A percentile compares a stretch with the other conserved stretches of the same genome.
These are phyloP conservation scores for Penicillium sp. DNA, from an alignment of 2,329 filamentous ascomycete species.

Conservation along the genomic window DNA sequence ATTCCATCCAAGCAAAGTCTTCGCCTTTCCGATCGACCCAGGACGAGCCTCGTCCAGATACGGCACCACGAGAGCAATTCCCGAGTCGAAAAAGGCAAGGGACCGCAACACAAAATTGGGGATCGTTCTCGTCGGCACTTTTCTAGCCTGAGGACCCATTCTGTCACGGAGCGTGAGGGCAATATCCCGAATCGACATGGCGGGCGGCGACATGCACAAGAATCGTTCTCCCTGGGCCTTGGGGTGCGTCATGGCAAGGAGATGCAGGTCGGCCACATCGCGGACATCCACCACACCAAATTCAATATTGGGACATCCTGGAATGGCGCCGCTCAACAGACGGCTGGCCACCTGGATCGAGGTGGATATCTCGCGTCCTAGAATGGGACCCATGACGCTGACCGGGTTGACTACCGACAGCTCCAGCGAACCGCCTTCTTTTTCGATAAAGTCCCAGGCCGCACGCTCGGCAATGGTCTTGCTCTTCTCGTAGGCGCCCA, in stretches of 20 bases:
- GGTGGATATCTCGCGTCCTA: constrained; percentile 1
- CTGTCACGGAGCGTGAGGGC: constrained; percentile 2
- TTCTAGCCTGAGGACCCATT: constrained; percentile 3
- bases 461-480: constrained; percentile 7
- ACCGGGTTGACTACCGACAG: constrained; percentile 5
- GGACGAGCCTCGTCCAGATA: constrained; percentile 1
- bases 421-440: constrained; percentile 5
- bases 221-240: constrained; percentile 6
- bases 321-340: constrained; percentile 2
- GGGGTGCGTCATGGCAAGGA: constrained; percentile 5
- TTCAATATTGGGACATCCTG: constrained; percentile 4
- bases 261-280: constrained; percentile 8
- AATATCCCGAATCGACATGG: constrained; percentile 2
- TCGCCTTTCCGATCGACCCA: constrained; percentile 7
- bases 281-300: constrained; percentile 8
- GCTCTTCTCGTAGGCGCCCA: constrained; percentile 5
- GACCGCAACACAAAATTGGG: constrained; percentile 3
- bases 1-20: constrained; percentile 4
- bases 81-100: constrained; percentile 3
- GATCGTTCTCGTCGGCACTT: constrained; percentile 3
- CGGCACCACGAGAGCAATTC: constrained; percentile 3
- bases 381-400: constrained; percentile 4
- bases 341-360: constrained; percentile 4
- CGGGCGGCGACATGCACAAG: constrained; percentile 4
- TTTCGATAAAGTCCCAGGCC: constrained; percentile 4